Evolutionary conservation across 441 rosid species (phyloP).

Genomic region (Metrosideros polymorpha): DNA sequence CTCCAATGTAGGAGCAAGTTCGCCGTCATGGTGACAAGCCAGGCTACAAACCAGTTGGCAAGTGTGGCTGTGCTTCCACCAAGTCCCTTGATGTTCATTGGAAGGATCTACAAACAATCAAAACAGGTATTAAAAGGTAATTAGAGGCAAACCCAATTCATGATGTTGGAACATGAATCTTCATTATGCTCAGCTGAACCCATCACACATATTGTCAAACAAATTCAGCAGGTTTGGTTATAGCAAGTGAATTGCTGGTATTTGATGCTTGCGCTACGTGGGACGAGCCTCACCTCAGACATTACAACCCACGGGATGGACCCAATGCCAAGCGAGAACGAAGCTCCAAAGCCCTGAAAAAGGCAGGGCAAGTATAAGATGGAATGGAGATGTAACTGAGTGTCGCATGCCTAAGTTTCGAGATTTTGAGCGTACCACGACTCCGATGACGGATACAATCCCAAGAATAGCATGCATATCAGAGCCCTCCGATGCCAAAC

Average conservation of each 20-base stretch:
- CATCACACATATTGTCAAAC: background rate
- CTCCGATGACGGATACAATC: slow-evolving; percentile 3
- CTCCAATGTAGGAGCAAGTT: slow-evolving; percentile 88
- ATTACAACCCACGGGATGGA: slow-evolving; percentile 92
- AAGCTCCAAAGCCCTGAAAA: slow-evolving; percentile 50
- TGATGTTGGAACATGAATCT: background rate
- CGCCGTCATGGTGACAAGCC: slow-evolving; percentile 74
- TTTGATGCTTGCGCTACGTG: background rate
- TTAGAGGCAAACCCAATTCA: background rate
- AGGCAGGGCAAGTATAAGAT: background rate
- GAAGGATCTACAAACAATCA: slow-evolving; percentile 61
- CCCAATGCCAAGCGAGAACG: slow-evolving; percentile 88
- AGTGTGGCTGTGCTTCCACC: slow-evolving; percentile 91
- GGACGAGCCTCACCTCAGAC: slow-evolving; percentile 65
- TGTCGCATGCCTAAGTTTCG: background rate
- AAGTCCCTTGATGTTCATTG: slow-evolving; percentile 76
- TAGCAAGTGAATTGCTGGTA: background rate
- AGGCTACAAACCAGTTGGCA: slow-evolving; percentile 53
- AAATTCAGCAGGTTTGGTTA: background rate
- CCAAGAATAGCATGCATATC: background rate
- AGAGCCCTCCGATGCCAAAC: background rate
- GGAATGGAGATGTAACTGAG: background rate
- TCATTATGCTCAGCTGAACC: background rate
- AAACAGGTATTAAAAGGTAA: background rate
- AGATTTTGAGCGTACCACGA: background rate